Conservation (phyloP, 2,329 filamentous ascomycete genomes). For the Hypoxylon sp. region DNA sequence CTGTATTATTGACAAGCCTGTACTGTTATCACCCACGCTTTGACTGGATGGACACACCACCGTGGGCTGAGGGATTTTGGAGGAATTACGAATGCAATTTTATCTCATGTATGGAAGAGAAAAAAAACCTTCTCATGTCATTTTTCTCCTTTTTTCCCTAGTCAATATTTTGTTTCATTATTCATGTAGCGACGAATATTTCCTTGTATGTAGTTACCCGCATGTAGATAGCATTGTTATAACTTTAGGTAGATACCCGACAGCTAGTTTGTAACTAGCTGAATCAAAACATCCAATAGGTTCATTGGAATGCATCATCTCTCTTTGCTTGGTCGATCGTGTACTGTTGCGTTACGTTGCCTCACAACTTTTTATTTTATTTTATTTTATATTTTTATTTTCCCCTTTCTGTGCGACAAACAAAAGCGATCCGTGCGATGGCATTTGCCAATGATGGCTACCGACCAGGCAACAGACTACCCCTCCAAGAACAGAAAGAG, state of each 20-base stretch:
- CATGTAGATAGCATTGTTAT: conserved; percentile 12
- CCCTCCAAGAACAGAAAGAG: conserved; percentile 11
- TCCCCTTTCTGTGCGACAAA: conserved; percentile 31
- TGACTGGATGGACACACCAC: conserved; percentile 7
- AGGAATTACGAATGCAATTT: conserved; percentile 12
- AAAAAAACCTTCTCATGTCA: no score
- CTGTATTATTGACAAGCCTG: conserved; percentile 26
- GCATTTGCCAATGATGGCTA: conserved; percentile 32
- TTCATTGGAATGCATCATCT: conserved; percentile 8
- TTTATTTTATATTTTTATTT: no score
- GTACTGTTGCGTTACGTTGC: no score
- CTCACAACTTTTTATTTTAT: no score
- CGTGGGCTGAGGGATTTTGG: conserved; percentile 24
- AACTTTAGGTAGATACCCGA: conserved; percentile 7
- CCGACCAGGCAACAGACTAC: conserved; percentile 22
- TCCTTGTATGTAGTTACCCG: conserved; percentile 17
- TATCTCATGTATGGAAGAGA: conserved; percentile 1
- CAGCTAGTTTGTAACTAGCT: conserved; percentile 3
- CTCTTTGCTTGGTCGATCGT: conserved; percentile 20
- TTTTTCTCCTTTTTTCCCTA: conserved; percentile 5
- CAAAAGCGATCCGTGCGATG: conserved; percentile 22
- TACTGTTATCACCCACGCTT: conserved; percentile 20
- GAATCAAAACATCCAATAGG: conserved; percentile 25
- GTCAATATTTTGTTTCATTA: conserved; percentile 19
- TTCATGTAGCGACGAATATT: background rate